Evolutionary conservation across 345 rosid species (phyloP).

Genomic region (Acer saccharum): DNA sequence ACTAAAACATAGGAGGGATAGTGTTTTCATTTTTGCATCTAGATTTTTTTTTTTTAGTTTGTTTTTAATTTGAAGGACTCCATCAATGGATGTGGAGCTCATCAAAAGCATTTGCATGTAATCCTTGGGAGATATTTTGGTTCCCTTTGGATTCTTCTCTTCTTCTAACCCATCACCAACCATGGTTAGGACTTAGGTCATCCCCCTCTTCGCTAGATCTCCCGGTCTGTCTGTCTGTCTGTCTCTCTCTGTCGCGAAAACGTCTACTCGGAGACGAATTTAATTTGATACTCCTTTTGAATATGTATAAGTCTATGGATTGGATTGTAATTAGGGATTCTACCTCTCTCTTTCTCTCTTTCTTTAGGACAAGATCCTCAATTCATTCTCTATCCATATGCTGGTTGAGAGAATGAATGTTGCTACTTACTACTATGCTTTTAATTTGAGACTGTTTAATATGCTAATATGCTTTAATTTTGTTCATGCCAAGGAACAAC

Average conservation of each 20-base stretch:
- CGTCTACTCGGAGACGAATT: conserved; percentile 30
- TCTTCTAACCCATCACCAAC: conserved; percentile 50
- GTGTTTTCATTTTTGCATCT: conserved; percentile 38
- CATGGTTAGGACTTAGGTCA: conserved; percentile 95
- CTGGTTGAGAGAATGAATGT: conserved; percentile 35
- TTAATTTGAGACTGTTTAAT: conserved; percentile 28
- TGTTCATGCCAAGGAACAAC: not conserved
- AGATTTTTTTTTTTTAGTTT: conserved; percentile 30
- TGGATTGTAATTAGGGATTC: conserved; percentile 45
- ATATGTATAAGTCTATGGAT: conserved; percentile 37
- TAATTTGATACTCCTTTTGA: conserved; percentile 17
- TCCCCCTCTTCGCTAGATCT: conserved; percentile 10
- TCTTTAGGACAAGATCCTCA: conserved; percentile 20
- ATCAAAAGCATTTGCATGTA: conserved; percentile 61
- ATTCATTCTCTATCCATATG: conserved; percentile 39
- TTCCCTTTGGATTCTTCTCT: conserved; percentile 71
- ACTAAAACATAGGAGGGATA: conserved; percentile 44
- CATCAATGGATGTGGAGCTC: conserved; percentile 76
- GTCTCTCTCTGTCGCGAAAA: conserved; percentile 7
- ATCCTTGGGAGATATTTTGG: conserved; percentile 88
- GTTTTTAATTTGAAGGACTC: conserved; percentile 42
- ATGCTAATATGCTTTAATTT: conserved; percentile 31
- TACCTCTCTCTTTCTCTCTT: not conserved
- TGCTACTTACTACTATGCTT: conserved; percentile 36
- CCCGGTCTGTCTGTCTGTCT: not conserved